Conservation (phyloP, 2,329 filamentous ascomycete genomes). For the Ploettnerulaceae sp. region DNA sequence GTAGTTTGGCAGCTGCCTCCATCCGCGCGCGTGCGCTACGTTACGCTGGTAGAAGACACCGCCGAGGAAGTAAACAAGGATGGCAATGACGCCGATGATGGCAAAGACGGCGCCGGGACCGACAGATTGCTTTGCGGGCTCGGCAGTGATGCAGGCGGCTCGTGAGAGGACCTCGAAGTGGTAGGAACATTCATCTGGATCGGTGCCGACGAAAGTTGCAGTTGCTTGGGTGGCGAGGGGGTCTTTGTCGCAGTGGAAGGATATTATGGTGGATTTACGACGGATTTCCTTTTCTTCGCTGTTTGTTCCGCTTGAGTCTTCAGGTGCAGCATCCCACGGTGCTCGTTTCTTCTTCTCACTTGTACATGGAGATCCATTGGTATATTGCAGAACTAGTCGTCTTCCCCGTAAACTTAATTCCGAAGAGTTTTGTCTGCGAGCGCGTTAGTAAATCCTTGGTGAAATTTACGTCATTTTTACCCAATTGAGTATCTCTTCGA, state of each 20-base stretch:
- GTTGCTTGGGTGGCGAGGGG: conserved; percentile 61
- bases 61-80: conserved; percentile 84
- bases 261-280: conserved; percentile 80
- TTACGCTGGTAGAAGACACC: conserved; percentile 95
- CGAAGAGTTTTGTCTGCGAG: conserved; percentile 50
- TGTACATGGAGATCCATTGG: conserved; percentile 69
- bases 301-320: conserved; percentile 32
- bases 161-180: conserved; percentile 88
- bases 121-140: conserved; percentile 67
- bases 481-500: conserved; percentile 71
- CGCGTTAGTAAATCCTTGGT: conserved; percentile 7
- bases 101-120: conserved; percentile 75
- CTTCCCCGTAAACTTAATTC: conserved; percentile 57
- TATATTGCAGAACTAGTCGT: conserved; percentile 74
- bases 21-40: conserved; percentile 88
- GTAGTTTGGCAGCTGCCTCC: conserved; percentile 94
- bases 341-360: conserved; percentile 37
- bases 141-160: conserved; percentile 67
- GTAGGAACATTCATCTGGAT: conserved; percentile 89
- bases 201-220: conserved; percentile 76
- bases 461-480: conserved; percentile 41
- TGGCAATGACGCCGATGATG: conserved; percentile 71
- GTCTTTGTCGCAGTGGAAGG: conserved; percentile 88
- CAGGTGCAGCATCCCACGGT: conserved; percentile 32
- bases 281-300: conserved; percentile 34